Percentiles rank a stretch among this genome's conserved stretches.
phyloP scores from a whole-genome alignment of 1,139 yeast genomes.

The Arxiozyma heterogenica region DNA sequence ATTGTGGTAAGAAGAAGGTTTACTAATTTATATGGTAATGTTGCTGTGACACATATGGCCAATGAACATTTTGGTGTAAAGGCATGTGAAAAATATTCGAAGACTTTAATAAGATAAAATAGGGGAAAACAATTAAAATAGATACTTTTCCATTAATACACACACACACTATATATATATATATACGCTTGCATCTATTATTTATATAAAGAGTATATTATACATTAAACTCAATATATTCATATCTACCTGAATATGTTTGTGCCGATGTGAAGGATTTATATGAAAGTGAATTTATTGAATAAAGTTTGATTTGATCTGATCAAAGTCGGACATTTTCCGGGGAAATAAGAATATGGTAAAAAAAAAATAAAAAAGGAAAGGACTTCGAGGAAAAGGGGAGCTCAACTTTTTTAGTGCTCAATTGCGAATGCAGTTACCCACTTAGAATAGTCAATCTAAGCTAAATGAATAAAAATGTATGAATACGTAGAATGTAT shows the following conservation, averaged over 20 bases:
- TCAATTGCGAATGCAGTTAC: too few relatives aligned
- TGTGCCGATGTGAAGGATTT: neutral
- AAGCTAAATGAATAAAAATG: too few relatives aligned
- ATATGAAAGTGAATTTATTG: neutral
- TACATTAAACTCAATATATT: neutral
- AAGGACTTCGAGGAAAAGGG: too few relatives aligned
- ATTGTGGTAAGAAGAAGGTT: slow-evolving; percentile 82
- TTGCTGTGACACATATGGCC: slow-evolving; percentile 75
- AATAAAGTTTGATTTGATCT: neutral
- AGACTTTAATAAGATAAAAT: neutral
- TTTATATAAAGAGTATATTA: too few relatives aligned
- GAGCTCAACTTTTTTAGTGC: too few relatives aligned
- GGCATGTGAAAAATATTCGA: slow-evolving; percentile 5
- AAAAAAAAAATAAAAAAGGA: too few relatives aligned
- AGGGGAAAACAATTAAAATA: neutral
- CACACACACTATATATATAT: too few relatives aligned
- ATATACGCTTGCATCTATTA: neutral
- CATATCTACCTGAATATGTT: neutral
- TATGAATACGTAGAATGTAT: neutral
- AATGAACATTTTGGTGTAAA: slow-evolving; percentile 47
- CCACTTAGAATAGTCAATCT: too few relatives aligned
- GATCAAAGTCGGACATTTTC: neutral
- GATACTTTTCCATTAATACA: too few relatives aligned
- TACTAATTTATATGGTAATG: slow-evolving; percentile 96
- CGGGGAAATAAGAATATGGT: too few relatives aligned